Base-by-base conservation (phyloP, 805 yeast genomes). In the Jamesozyma lodderae region DNA sequence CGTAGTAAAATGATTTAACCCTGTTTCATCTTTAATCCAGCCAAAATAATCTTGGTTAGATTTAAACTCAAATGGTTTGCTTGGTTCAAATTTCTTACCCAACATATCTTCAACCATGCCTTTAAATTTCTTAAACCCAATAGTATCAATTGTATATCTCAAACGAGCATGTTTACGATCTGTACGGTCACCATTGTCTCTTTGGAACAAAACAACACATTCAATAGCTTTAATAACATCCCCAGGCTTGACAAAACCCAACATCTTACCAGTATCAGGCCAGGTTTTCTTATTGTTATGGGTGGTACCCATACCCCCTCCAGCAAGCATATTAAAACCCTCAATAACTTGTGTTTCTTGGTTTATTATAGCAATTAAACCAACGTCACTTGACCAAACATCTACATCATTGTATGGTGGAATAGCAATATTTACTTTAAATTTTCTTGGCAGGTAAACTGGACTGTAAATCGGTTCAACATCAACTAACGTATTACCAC, bases 261-360 rank as follows among this genome's bases (percentile, higher is more conserved):
- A 73, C 63, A 77, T 66, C 15, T 95, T 80, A 45, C 95, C 97
- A 5, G 95, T 76, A 66, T 97, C 76, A 53, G 97, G 97, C 59
- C 90, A 90, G 0, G 97, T 90, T 72, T 90, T 90, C 57, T 81
- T 81, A 69, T 90, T 90, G 72, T 88, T 90, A 62, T 90, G 97
- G 11, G 97, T 90, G 30, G 94, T 76, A 53, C 97, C 97, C 97
- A 90, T 90, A 72, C 97, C 97, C 68, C 97, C 97, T 63, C 97
- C 97, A 47, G 81, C 95, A 43, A 82, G 73, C 37, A 90, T 76
- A 55, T 90, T 90, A 71, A 76, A 90, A 41, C 97, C 97, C 42
- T 70, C 58, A 32, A 81, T 75, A 15, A 74, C 70, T 38, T 70
- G 64, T 53, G 78, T 72, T 34, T 64, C 61, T 49, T 74, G 75